A percentile compares a stretch with the other conserved stretches of the same genome.
These are phyloP conservation scores for Lactarius evosmus DNA, from an alignment of 768 basidiomycete genomes.

Conservation along the genomic window DNA sequence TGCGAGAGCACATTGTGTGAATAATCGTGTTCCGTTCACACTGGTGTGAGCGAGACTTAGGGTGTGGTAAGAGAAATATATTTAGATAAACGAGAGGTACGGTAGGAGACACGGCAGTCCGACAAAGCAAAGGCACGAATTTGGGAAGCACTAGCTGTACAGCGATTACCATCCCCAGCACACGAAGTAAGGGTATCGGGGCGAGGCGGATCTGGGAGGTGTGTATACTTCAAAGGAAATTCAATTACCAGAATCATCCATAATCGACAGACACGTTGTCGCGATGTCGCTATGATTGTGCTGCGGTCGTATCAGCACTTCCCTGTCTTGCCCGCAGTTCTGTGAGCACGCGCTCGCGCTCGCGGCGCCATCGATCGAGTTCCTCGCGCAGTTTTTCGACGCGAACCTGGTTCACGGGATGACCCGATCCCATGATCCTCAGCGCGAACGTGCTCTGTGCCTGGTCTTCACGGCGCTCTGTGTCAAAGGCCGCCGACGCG, in stretches of 20 bases:
- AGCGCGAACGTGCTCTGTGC: slow-evolving; percentile 34
- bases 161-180: slow-evolving; percentile 15
- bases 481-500: slow-evolving; percentile 25
- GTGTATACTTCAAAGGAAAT: not conserved
- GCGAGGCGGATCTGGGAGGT: not conserved
- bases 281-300: slow-evolving; percentile 6
- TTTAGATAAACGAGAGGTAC: slow-evolving; percentile 1
- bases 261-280: not conserved
- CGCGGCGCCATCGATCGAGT: slow-evolving; percentile 66
- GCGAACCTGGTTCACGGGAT: slow-evolving; percentile 68
- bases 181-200: slow-evolving; percentile 4
- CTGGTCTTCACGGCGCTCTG: slow-evolving; percentile 32
- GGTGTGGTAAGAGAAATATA: not conserved
- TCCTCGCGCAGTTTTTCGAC: slow-evolving; percentile 61
- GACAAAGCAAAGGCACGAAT: not conserved
- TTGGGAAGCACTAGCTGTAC: slow-evolving; percentile 11
- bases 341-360: slow-evolving; percentile 35
- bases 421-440: slow-evolving; percentile 53
- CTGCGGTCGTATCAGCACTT: not conserved
- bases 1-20: slow-evolving; percentile 7
- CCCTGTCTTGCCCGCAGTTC: slow-evolving; percentile 20
- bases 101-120: slow-evolving; percentile 10
- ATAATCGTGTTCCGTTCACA: not conserved
- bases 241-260: not conserved
- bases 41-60: not conserved